A percentile compares a stretch with the other conserved stretches of the same genome.
Conservation (phyloP, 2,329 filamentous ascomycete genomes). For the Paecilomyces fulvus region DNA sequence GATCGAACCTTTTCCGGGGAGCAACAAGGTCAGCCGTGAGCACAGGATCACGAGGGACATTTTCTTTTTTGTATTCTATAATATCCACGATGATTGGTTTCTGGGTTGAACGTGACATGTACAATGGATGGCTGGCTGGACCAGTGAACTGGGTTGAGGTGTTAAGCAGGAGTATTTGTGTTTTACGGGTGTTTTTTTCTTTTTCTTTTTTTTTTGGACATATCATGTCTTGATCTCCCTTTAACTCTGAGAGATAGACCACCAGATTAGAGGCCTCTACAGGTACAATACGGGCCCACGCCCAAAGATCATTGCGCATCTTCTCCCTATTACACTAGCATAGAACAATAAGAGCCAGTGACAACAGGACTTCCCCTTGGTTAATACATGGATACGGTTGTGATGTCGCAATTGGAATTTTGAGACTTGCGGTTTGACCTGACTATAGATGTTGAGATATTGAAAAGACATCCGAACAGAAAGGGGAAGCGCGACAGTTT, state of each 20-base stretch:
- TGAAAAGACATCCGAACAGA: neutral
- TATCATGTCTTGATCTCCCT: neutral
- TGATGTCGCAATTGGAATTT: neutral
- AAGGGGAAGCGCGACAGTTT: neutral
- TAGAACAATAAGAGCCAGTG: neutral
- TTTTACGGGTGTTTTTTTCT: neutral
- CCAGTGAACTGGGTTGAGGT: neutral
- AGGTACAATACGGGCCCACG: neutral
- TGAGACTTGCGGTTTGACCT: neutral
- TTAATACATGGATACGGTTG: neutral
- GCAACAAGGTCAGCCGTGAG: neutral
- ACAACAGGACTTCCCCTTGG: neutral
- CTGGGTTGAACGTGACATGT: neutral
- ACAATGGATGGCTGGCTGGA: neutral
- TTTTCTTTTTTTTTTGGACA: no score
- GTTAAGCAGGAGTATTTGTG: neutral
- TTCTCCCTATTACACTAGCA: neutral
- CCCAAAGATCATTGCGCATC: neutral
- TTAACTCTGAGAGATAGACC: neutral
- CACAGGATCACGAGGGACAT: neutral
- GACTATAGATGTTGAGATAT: no score
- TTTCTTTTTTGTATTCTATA: neutral
- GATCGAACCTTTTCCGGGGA: neutral
- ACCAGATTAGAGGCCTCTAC: neutral
- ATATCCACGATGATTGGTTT: neutral